A percentile compares a stretch with the other conserved stretches of the same genome.
These are phyloP conservation scores for Gypsophila paniculata DNA, from an alignment of 179 eudicot genomes.

Conservation along the genomic window DNA sequence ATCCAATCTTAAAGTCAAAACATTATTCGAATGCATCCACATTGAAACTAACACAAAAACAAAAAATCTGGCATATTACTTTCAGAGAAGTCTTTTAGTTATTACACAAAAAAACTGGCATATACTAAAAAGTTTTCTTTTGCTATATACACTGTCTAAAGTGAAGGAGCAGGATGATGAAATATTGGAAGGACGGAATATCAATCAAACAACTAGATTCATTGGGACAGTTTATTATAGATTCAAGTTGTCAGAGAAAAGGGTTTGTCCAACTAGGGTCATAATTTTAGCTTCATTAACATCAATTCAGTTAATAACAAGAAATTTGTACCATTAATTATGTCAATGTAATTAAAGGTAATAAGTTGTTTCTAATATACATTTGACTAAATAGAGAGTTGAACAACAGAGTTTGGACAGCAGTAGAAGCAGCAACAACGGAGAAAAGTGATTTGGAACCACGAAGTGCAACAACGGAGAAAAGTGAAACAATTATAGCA, in stretches of 20 bases:
- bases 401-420: neutral
- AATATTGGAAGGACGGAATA: neutral
- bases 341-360: neutral
- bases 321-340: slow-evolving; percentile 1
- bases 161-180: slow-evolving; percentile 10
- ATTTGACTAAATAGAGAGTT: neutral
- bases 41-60: neutral
- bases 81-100: neutral
- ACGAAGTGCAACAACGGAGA: neutral
- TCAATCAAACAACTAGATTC: neutral
- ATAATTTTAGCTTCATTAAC: slow-evolving; percentile 1
- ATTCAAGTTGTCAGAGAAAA: slow-evolving; percentile 8
- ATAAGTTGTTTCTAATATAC: neutral
- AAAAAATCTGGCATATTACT: neutral
- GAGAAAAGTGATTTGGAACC: neutral
- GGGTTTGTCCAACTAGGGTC: neutral
- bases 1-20: neutral
- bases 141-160: too few relatives aligned
- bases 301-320: neutral
- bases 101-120: neutral
- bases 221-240: neutral
- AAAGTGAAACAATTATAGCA: neutral
- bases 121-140: neutral
- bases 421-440: slow-evolving; percentile 1
- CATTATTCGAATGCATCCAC: neutral